phyloP scores from a whole-genome alignment of 805 yeast species.

The Teunomyces panamensis region DNA sequence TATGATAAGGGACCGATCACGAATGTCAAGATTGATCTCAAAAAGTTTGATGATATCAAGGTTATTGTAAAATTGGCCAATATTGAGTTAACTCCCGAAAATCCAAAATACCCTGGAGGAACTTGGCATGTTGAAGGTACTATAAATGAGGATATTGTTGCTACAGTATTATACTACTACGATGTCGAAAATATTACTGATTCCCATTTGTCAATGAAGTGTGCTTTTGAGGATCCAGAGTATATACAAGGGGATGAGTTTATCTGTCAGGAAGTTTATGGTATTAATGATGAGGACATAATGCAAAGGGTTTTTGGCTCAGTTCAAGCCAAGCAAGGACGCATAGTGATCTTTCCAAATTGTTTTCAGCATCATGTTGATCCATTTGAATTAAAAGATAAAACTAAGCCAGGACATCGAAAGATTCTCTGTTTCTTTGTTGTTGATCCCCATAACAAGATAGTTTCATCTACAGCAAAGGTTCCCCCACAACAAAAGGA shows the following conservation, averaged over 20 bases:
- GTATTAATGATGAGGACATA: slow-evolving; percentile 26
- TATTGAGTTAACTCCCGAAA: slow-evolving; percentile 40
- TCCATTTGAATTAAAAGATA: slow-evolving; percentile 34
- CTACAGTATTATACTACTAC: slow-evolving; percentile 39
- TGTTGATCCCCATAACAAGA: slow-evolving; percentile 33
- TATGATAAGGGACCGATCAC: slow-evolving; percentile 4
- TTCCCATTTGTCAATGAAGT: slow-evolving; percentile 29
- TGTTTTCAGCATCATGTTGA: slow-evolving; percentile 38
- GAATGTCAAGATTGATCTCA: slow-evolving; percentile 13
- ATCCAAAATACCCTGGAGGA: slow-evolving; percentile 37
- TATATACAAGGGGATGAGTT: slow-evolving; percentile 34
- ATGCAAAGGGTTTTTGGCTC: slow-evolving; percentile 24
- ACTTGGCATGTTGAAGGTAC: slow-evolving; percentile 45
- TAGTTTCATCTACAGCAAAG: slow-evolving; percentile 23
- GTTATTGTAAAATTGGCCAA: slow-evolving; percentile 41
- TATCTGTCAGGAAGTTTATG: slow-evolving; percentile 24
- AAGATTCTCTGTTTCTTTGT: slow-evolving; percentile 40
- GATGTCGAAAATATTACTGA: slow-evolving; percentile 38
- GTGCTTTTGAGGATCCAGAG: slow-evolving; percentile 25
- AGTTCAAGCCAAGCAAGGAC: slow-evolving; percentile 21
- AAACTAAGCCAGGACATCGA: slow-evolving; percentile 34
- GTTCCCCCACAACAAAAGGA: slow-evolving; percentile 39
- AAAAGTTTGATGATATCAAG: slow-evolving; percentile 20
- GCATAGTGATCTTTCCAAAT: slow-evolving; percentile 39
- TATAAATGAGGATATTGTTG: slow-evolving; percentile 40